Base-by-base conservation (phyloP, 495 filamentous ascomycete genomes). In the Hypoxylon intermedium region DNA sequence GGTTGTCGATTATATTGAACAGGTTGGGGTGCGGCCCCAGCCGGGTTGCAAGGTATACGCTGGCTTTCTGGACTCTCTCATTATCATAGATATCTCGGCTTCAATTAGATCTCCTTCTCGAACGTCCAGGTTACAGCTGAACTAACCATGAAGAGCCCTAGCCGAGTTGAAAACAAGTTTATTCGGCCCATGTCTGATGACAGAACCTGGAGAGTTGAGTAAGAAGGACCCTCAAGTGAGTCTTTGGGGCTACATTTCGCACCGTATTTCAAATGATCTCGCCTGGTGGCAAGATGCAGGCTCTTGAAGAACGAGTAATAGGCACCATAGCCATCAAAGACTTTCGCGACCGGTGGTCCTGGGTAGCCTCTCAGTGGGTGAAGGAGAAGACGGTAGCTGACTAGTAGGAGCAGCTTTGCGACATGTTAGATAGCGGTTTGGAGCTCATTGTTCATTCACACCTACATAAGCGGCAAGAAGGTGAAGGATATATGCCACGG, bases 291-390 rank as follows among this genome's bases (percentile, higher is more conserved):
- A 6, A 82, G 31, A 58, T 83, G 83, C 15, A 68, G 52, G 44
- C 81, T 68, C 13, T 72, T 70, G 43, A 60, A 61, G 20, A 55
- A 73, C 3, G 75, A 65, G 67, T 82, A 70, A 34, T 75, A 76
- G 11, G 67, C 71, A 1, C 57, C 42, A 53, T 77, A 74, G 36
- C 72, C 67, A 41, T 72, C 67, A 0, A 77, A 77, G 9, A 77
- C 45, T 11, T 68, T 73, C 15, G 71, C 77, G 0, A 79, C 44
- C 12, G 75, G 65, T 0, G 81, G 82, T 0, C 82, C 82, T 2
- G 81, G 82, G 41, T 80, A 83, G 53, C 73, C 47, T 18, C 40
- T 12, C 18, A 48, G 43, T 26, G 53, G 70, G 41, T 67, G 64
- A 47, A 72, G 50, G 28, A 48, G 61, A 7, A 72, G 15, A 7